Evolutionary conservation across 345 rosid species (phyloP), one percentile per base, ranked within the genome.

Genomic region (Ceriops decandra): DNA sequence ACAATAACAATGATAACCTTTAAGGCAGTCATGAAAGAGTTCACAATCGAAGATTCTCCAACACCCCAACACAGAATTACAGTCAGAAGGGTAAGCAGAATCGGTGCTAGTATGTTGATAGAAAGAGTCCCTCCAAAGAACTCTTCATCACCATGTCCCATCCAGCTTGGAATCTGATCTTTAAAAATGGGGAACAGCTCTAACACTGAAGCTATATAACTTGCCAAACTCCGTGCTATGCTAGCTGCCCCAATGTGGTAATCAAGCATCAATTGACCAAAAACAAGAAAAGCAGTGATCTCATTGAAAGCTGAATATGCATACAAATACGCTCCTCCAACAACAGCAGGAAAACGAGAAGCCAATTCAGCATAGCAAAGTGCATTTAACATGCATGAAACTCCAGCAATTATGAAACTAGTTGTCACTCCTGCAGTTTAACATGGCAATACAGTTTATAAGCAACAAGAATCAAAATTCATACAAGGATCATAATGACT

Each of bases 201-300:
- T 30, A 90, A 80, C 57, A 92, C 60, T 1, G 93, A 57, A 71
- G 87, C 82, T 5, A 86, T 82, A 79, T 95, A 95, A 78, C 97
- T 85, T 1, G 98, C 90, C 71, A 95, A 80, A 71, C 99, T 95
- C 46, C 98, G 86, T 0, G 99, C 93, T 67, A 95, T 95, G 73
- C 96, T 95, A 54, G 99, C 99, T 0, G 98, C 98, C 6, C 96
- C 99, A 19, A 93, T 91, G 72, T 93, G 98, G 77, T 93, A 93
- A 72, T 93, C 98, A 54, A 89, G 76, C 99, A 91, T 91, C 64
- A 93, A 76, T 60, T 93, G 99, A 4, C 88, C 84, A 74, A 95
- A 95, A 26, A 95, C 97, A 49, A 95, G 97, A 74, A 95, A 95
- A 46, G 96, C 97, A 7, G 95, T 92, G 62, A 90, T 81, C 71